Percentiles rank a stretch among this genome's conserved stretches.
Conservation (phyloP, 2,329 filamentous ascomycete genomes). For the Cytospora chrysosperma region DNA sequence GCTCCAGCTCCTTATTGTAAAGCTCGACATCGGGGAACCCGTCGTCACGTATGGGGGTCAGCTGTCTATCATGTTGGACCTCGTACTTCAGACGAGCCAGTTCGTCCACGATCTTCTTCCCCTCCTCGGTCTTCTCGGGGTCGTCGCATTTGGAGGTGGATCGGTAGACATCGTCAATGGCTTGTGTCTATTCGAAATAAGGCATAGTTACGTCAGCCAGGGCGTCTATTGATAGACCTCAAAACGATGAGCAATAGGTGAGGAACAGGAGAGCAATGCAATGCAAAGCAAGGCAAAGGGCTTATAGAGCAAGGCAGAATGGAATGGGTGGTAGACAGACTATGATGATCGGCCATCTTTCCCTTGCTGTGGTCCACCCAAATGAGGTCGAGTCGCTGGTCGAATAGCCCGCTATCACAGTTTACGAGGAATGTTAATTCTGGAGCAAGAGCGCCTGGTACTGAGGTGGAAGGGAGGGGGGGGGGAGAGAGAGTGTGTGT, state of each 20-base stretch:
- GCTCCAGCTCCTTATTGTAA: constrained; percentile 84
- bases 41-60: constrained; percentile 76
- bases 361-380: constrained; percentile 77
- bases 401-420: constrained; percentile 64
- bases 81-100: constrained; percentile 90
- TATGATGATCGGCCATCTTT: constrained; percentile 92
- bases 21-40: constrained; percentile 70
- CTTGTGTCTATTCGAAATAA: constrained; percentile 64
- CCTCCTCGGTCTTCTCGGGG: constrained; percentile 68
- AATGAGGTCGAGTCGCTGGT: constrained; percentile 86
- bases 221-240: neutral
- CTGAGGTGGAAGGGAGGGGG: neutral
- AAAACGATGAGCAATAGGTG: neutral
- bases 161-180: constrained; percentile 92
- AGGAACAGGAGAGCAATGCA: neutral
- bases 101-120: constrained; percentile 79
- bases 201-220: neutral
- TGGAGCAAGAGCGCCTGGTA: neutral
- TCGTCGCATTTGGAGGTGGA: constrained; percentile 60
- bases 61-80: constrained; percentile 78
- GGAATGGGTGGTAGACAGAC: constrained; percentile 51
- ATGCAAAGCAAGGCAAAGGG: neutral
- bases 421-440: constrained; percentile 11
- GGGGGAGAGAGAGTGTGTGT: neutral
- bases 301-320: neutral